phyloP scores from a whole-genome alignment of 2,329 filamentous ascomycete genomes.

The Madurella fahalii region DNA sequence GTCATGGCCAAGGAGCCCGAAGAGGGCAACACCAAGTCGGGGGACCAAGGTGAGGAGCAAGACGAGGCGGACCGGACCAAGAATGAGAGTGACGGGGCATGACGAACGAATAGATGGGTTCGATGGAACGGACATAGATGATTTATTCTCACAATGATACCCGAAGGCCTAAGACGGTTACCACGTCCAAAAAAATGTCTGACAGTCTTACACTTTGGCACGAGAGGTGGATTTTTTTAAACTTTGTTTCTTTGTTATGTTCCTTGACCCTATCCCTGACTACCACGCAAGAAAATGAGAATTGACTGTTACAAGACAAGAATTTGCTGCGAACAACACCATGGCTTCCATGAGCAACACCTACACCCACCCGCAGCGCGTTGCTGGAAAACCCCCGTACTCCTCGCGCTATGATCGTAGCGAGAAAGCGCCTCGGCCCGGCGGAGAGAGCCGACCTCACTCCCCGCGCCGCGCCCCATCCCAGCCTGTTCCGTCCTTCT shows the following conservation, averaged over 20 bases:
- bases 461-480: background rate
- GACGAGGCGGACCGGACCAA: constrained; percentile 25
- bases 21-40: constrained; percentile 18
- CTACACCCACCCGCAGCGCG: background rate
- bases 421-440: background rate
- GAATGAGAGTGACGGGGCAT: constrained; percentile 14
- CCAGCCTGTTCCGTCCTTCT: constrained; percentile 2
- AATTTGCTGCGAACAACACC: background rate
- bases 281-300: constrained; percentile 6
- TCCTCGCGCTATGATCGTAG: background rate
- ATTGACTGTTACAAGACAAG: background rate
- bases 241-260: constrained; percentile 5
- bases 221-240: background rate
- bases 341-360: background rate
- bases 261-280: constrained; percentile 12
- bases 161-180: background rate
- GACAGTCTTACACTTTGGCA: too few species aligned
- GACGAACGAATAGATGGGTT: constrained; percentile 10
- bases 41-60: constrained; percentile 29
- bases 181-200: too few species aligned
- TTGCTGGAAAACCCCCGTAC: background rate
- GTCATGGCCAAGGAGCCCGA: constrained; percentile 76
- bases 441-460: too few species aligned
- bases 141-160: background rate
- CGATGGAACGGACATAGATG: background rate